phyloP scores from a whole-genome alignment of 768 basidiomycete species.

The Leccinum variicolor region DNA sequence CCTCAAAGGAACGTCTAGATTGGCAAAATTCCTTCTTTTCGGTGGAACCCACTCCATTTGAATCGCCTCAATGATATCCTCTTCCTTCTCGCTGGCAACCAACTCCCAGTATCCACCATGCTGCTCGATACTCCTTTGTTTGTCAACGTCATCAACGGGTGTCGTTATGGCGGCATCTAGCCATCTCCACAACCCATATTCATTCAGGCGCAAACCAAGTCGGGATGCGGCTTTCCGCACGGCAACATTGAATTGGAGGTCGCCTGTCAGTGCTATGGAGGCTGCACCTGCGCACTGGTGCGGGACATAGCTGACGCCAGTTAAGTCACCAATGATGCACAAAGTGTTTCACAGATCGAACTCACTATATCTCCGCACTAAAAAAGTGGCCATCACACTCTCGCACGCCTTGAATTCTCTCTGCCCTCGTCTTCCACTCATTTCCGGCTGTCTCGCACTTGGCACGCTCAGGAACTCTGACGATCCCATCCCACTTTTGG shows the following conservation, averaged over 20 bases:
- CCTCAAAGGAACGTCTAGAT: conserved; percentile 8
- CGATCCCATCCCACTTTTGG: conserved; percentile 50
- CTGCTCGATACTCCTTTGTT: conserved; percentile 5
- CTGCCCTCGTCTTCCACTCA: conserved; percentile 28
- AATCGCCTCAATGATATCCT: conserved; percentile 23
- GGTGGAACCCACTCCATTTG: conserved; percentile 27
- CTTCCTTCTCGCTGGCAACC: conserved; percentile 21
- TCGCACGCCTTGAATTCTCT: conserved; percentile 25
- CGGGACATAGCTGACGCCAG: conserved; percentile 18
- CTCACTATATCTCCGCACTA: conserved; percentile 33
- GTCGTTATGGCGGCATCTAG: conserved; percentile 5
- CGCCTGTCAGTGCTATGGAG: conserved; percentile 54
- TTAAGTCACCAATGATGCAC: background rate
- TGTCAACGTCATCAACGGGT: background rate
- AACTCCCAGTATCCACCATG: conserved; percentile 23
- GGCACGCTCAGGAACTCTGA: conserved; percentile 41
- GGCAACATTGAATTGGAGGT: conserved; percentile 43
- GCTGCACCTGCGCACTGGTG: conserved; percentile 43
- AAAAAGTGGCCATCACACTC: conserved; percentile 37
- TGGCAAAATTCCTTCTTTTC: conserved; percentile 23
- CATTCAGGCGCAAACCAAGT: conserved; percentile 51
- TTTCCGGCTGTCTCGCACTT: conserved; percentile 6
- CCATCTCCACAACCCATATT: conserved; percentile 67
- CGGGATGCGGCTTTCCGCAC: conserved; percentile 41
- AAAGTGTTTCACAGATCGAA: background rate